Evolutionary conservation across 768 basidiomycete species (phyloP).

Genomic region (Phlebiopsis flavidoalba): DNA sequence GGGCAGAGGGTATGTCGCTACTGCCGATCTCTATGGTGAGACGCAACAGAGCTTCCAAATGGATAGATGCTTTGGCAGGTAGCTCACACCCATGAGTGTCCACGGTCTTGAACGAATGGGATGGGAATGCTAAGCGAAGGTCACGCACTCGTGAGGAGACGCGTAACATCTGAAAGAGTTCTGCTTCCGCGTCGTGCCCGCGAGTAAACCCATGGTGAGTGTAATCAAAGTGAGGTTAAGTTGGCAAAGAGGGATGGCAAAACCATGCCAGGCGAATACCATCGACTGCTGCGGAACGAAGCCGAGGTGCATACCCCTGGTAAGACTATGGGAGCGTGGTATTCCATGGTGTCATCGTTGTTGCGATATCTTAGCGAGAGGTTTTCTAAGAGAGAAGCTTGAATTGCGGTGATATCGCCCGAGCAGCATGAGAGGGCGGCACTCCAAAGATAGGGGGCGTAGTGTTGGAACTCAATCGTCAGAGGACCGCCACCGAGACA

Average conservation of each 20-base stretch:
- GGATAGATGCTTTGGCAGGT: slow-evolving; percentile 28
- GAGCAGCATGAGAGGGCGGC: slow-evolving; percentile 55
- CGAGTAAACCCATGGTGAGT: slow-evolving; percentile 66
- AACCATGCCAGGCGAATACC: slow-evolving; percentile 62
- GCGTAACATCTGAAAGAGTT: slow-evolving; percentile 53
- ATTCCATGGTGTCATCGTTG: slow-evolving; percentile 70
- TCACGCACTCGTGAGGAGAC: slow-evolving; percentile 49
- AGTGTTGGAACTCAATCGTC: slow-evolving; percentile 47
- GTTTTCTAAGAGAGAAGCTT: slow-evolving; percentile 45
- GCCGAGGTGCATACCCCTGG: slow-evolving; percentile 51
- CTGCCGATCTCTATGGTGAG: slow-evolving; percentile 49
- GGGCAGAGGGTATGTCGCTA: slow-evolving; percentile 56
- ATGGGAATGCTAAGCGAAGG: slow-evolving; percentile 50
- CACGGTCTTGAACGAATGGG: slow-evolving; percentile 13
- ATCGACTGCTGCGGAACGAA: slow-evolving; percentile 52
- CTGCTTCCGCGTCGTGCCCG: slow-evolving; percentile 50
- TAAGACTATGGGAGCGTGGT: slow-evolving; percentile 62
- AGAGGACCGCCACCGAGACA: slow-evolving; percentile 61
- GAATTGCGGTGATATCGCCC: slow-evolving; percentile 27
- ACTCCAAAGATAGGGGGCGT: slow-evolving; percentile 65
- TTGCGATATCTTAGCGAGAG: slow-evolving; percentile 52
- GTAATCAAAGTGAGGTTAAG: slow-evolving; percentile 61
- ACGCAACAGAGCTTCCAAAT: slow-evolving; percentile 40
- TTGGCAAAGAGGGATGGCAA: slow-evolving; percentile 57
- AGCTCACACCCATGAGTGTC: slow-evolving; percentile 22